Evolutionary conservation across 495 filamentous ascomycete genomes (phyloP).

Genomic region (Annulohypoxylon maeteangense): DNA sequence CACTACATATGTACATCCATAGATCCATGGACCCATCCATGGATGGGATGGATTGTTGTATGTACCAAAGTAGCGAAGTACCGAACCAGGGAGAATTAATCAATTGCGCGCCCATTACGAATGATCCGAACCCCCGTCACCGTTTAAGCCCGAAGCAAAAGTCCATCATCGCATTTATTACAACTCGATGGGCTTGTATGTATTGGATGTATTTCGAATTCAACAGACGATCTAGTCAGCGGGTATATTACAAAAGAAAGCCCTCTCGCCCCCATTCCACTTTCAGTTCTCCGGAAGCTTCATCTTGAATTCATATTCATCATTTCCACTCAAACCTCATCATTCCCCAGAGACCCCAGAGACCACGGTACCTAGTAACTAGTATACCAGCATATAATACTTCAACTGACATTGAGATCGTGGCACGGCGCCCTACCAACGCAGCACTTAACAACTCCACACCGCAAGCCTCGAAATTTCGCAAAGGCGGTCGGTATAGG

Average conservation of each 20-base stretch:
- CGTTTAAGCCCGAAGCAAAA: slow-evolving; percentile 47
- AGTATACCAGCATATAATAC: slow-evolving; percentile 37
- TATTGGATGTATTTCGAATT: slow-evolving; percentile 5
- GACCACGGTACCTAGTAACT: neutral
- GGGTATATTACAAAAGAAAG: slow-evolving; percentile 47
- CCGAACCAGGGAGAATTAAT: slow-evolving; percentile 14
- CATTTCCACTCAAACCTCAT: neutral
- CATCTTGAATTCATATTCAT: slow-evolving; percentile 6
- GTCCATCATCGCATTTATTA: slow-evolving; percentile 43
- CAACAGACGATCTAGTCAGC: slow-evolving; percentile 39
- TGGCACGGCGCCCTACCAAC: slow-evolving; percentile 36
- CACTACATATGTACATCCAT: neutral
- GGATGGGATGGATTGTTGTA: slow-evolving; percentile 1
- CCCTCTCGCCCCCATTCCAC: slow-evolving; percentile 33
- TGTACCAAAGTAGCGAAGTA: slow-evolving; percentile 14
- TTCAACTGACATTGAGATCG: slow-evolving; percentile 11
- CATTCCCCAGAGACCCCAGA: neutral
- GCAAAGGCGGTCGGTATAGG: slow-evolving; percentile 31
- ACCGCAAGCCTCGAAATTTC: slow-evolving; percentile 38
- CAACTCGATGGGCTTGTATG: slow-evolving; percentile 32
- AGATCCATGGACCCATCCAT: neutral
- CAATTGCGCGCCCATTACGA: slow-evolving; percentile 42
- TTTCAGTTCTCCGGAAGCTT: slow-evolving; percentile 2
- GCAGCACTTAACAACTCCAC: slow-evolving; percentile 36
- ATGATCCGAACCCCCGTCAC: slow-evolving; percentile 43